phyloP scores from a whole-genome alignment of 2,329 filamentous ascomycete species.

The Aspergillus felis region DNA sequence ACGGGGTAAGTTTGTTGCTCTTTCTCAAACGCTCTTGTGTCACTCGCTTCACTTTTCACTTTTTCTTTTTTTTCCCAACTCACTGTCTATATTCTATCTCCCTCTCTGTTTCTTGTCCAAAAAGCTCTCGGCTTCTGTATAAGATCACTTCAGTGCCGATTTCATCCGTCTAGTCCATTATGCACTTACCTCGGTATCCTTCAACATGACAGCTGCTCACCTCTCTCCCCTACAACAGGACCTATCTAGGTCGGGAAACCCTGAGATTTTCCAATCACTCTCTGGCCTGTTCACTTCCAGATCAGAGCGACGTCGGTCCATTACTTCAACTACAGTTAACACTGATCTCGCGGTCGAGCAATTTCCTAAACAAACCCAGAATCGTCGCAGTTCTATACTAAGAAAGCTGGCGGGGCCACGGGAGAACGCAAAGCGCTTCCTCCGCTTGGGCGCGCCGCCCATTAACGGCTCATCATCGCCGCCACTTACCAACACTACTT shows the following conservation, averaged over 20 bases:
- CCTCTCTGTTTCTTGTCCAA: not conserved
- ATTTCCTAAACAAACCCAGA: conserved; percentile 21
- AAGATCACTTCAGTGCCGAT: not conserved
- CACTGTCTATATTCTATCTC: not conserved
- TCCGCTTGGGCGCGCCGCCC: conserved; percentile 38
- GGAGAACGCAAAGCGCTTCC: conserved; percentile 45
- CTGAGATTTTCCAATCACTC: conserved; percentile 20
- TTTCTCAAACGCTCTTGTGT: not conserved
- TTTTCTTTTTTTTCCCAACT: not conserved
- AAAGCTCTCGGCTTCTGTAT: not conserved
- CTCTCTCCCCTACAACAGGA: conserved; percentile 25
- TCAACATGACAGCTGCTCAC: conserved; percentile 30
- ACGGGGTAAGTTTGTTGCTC: conserved; percentile 5
- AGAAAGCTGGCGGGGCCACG: conserved; percentile 44
- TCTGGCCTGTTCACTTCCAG: conserved; percentile 22
- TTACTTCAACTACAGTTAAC: conserved; percentile 13
- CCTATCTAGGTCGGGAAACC: conserved; percentile 19
- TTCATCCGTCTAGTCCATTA: conserved; percentile 5
- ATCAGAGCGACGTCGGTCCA: conserved; percentile 21
- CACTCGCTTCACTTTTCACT: conserved; percentile 2
- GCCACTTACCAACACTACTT: conserved; percentile 8
- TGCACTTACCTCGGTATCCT: conserved; percentile 12
- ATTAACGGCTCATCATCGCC: conserved; percentile 17
- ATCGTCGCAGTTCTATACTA: conserved; percentile 26
- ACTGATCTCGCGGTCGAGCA: conserved; percentile 19